These are phyloP conservation scores for Phytophthora sp. DNA, from an alignment of 352 stramenopile genomes.

Conservation along the genomic window DNA sequence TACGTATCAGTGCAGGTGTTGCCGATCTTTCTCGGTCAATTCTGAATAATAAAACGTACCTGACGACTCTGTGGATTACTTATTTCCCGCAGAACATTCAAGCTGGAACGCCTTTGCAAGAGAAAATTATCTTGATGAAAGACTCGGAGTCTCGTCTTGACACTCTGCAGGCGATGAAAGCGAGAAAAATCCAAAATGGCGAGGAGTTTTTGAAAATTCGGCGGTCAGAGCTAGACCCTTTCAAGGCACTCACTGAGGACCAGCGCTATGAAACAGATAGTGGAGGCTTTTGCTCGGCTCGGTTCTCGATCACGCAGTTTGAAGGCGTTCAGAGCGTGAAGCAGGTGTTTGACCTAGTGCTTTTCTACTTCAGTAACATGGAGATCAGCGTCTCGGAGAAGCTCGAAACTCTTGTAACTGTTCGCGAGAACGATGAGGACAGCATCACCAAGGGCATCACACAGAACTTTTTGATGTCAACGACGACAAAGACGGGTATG, in stretches of 20 bases:
- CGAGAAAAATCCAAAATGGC: conserved; percentile 31
- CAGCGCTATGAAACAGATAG: conserved; percentile 49
- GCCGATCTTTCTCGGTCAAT: not conserved
- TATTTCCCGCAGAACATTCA: conserved; percentile 29
- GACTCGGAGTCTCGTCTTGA: conserved; percentile 22
- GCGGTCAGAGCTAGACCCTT: conserved; percentile 26
- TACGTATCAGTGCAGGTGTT: conserved; percentile 17
- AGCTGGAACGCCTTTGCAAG: conserved; percentile 37
- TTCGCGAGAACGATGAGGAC: conserved; percentile 55
- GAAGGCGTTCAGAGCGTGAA: conserved; percentile 37
- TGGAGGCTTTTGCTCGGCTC: conserved; percentile 53
- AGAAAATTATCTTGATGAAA: conserved; percentile 32
- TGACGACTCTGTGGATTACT: not conserved
- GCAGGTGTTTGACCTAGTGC: conserved; percentile 58
- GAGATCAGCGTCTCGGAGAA: conserved; percentile 67
- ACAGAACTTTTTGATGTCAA: conserved; percentile 49
- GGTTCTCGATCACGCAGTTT: conserved; percentile 65
- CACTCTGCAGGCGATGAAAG: conserved; percentile 29
- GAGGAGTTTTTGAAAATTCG: conserved; percentile 43
- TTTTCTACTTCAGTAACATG: conserved; percentile 60
- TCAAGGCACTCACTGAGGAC: conserved; percentile 38
- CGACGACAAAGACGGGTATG: conserved; percentile 30
- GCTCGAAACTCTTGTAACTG: conserved; percentile 49
- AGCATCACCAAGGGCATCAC: conserved; percentile 20
- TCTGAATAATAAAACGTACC: not conserved